These are phyloP conservation scores for Balamuthia mandrillaris DNA, from an alignment of 208 protist genomes.

Conservation along the genomic window DNA sequence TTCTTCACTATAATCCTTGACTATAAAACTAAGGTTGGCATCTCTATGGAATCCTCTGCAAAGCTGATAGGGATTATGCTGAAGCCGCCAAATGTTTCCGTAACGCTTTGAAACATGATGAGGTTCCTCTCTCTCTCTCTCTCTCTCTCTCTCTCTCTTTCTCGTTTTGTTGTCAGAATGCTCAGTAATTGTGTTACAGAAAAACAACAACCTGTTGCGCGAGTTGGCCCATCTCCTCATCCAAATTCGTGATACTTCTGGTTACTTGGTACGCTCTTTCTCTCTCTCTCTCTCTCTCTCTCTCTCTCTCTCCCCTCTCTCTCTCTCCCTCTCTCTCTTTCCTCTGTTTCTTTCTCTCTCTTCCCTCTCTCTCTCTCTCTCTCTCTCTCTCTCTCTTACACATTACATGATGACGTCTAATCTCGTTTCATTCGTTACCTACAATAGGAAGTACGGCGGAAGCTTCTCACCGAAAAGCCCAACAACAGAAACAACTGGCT, in stretches of 20 bases:
- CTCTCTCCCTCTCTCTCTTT: too few relatives aligned
- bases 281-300: too few relatives aligned
- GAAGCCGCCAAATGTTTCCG: slow-evolving; percentile 18
- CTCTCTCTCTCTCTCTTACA: too few relatives aligned
- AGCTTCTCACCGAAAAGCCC: background rate
- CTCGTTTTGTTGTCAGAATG: too few relatives aligned
- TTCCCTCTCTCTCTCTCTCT: too few relatives aligned
- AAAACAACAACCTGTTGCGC: slow-evolving; percentile 6
- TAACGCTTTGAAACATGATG: background rate
- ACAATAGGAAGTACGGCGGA: background rate
- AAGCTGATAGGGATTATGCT: background rate
- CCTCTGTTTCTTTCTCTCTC: too few relatives aligned
- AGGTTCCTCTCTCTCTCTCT: background rate
- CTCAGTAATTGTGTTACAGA: background rate
- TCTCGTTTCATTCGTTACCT: too few relatives aligned
- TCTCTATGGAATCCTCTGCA: background rate
- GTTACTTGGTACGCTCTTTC: too few relatives aligned
- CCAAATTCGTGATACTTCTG: background rate
- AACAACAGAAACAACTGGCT: background rate
- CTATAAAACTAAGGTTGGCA: background rate
- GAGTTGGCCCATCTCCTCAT: background rate
- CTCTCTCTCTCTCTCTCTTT: background rate
- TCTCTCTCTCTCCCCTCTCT: too few relatives aligned
- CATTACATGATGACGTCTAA: too few relatives aligned
- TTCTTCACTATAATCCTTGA: background rate